Conservation (phyloP, 1,284 basidiomycete genomes). For the Marasmius fiardii region DNA sequence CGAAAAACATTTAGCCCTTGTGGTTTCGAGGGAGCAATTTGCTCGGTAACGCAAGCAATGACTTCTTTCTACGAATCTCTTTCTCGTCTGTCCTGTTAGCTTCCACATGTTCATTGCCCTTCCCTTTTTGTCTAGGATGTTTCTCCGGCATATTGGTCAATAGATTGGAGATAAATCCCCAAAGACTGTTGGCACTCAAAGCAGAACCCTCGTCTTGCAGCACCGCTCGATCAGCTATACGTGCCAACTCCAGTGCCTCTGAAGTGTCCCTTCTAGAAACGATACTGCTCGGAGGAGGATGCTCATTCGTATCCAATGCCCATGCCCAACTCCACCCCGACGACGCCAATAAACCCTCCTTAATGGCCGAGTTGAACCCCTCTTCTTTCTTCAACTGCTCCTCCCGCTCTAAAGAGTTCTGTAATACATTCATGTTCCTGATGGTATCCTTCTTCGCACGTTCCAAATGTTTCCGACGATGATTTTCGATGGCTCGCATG, state of each 20-base stretch:
- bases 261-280: conserved; percentile 73
- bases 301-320: conserved; percentile 71
- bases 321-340: conserved; percentile 70
- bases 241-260: conserved; percentile 68
- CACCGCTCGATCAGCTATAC: conserved; percentile 64
- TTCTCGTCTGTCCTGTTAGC: neutral
- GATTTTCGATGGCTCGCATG: conserved; percentile 54
- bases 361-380: conserved; percentile 23
- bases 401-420: conserved; percentile 23
- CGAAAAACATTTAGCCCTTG: too few species aligned
- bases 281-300: conserved; percentile 79
- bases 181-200: conserved; percentile 66
- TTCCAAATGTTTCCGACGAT: conserved; percentile 56
- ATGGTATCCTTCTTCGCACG: conserved; percentile 56
- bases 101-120: neutral
- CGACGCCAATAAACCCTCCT: conserved; percentile 44
- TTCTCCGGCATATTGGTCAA: conserved; percentile 33
- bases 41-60: too few species aligned
- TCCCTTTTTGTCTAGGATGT: neutral
- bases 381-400: conserved; percentile 25
- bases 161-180: conserved; percentile 62
- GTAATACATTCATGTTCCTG: conserved; percentile 44
- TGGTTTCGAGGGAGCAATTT: too few species aligned
- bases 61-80: too few species aligned
- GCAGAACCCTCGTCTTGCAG: conserved; percentile 49